A percentile compares a stretch with the other conserved stretches of the same genome.
phyloP scores from a whole-genome alignment of 495 filamentous ascomycete species.

The Aspergillus saccharolyticus region DNA sequence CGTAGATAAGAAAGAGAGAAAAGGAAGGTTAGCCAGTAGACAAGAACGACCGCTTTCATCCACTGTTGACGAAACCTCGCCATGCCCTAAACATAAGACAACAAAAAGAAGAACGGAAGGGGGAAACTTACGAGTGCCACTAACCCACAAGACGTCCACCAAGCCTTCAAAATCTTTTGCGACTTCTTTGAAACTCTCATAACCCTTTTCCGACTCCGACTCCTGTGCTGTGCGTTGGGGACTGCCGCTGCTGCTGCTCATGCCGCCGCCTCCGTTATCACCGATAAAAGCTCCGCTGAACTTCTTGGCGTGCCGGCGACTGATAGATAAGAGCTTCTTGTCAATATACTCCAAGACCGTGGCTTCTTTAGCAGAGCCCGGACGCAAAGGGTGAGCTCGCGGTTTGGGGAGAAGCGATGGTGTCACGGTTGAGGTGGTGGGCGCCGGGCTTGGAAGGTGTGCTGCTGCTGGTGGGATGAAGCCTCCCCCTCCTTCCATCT shows the following conservation, averaged over 20 bases:
- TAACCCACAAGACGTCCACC: conserved; percentile 76
- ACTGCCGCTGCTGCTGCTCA: neutral
- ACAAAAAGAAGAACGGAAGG: neutral
- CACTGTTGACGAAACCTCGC: too few relatives aligned
- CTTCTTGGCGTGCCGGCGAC: conserved; percentile 70
- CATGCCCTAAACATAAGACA: neutral
- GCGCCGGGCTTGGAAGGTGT: conserved; percentile 45
- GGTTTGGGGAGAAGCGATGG: conserved; percentile 55
- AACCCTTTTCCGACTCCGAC: conserved; percentile 53
- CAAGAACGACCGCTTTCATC: neutral
- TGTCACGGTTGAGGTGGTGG: conserved; percentile 42
- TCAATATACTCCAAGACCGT: conserved; percentile 68
- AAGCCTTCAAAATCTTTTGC: conserved; percentile 64
- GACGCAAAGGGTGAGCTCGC: conserved; percentile 56
- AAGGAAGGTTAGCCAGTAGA: neutral
- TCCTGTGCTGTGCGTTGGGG: neutral
- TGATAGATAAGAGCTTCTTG: conserved; percentile 55
- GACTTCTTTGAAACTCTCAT: conserved; percentile 62
- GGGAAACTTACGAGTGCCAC: conserved; percentile 64
- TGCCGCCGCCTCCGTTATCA: conserved; percentile 10
- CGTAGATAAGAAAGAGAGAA: too few relatives aligned
- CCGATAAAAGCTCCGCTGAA: conserved; percentile 50
- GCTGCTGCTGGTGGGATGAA: conserved; percentile 48
- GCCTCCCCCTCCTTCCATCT: conserved; percentile 28
- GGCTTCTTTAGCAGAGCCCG: conserved; percentile 73